These are phyloP conservation scores for Mayamaea pseudoterrestris DNA, from an alignment of 108 stramenopile species.

Conservation along the genomic window DNA sequence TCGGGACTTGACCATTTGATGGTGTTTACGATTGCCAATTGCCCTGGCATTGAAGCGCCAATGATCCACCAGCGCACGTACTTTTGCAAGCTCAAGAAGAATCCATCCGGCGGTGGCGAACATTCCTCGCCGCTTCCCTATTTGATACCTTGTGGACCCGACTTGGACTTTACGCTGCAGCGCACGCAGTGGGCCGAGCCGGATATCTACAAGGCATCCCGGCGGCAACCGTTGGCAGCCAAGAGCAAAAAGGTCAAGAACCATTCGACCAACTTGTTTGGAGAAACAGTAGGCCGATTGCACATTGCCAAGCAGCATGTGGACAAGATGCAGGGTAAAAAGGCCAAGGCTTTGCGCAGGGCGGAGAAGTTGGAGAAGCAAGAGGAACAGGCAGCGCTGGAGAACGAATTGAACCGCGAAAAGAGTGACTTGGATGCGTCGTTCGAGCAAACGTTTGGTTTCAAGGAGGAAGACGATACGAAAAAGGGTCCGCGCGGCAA, in stretches of 20 bases:
- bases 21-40: constrained; percentile 62
- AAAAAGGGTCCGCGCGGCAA: too few relatives aligned
- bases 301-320: constrained; percentile 96
- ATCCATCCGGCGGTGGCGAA: constrained; percentile 51
- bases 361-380: constrained; percentile 58
- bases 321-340: constrained; percentile 66
- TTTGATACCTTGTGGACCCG: constrained; percentile 88
- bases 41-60: too few relatives aligned
- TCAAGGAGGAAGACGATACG: too few relatives aligned
- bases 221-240: constrained; percentile 59
- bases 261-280: constrained; percentile 87
- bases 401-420: constrained; percentile 63
- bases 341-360: constrained; percentile 75
- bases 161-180: constrained; percentile 83
- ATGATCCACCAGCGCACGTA: constrained; percentile 71
- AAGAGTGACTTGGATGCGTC: constrained; percentile 44
- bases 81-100: constrained; percentile 74
- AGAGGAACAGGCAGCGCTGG: constrained; percentile 66
- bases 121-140: constrained; percentile 71
- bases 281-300: constrained; percentile 92
- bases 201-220: constrained; percentile 87
- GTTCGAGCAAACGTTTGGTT: constrained; percentile 70
- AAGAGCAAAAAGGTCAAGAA: constrained; percentile 68
- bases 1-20: constrained; percentile 90
- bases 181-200: constrained; percentile 84